A percentile compares a stretch with the other conserved stretches of the same genome.
Evolutionary conservation across 2,329 filamentous ascomycete genomes (phyloP).

Genomic region (Epicoccum sorghinum): DNA sequence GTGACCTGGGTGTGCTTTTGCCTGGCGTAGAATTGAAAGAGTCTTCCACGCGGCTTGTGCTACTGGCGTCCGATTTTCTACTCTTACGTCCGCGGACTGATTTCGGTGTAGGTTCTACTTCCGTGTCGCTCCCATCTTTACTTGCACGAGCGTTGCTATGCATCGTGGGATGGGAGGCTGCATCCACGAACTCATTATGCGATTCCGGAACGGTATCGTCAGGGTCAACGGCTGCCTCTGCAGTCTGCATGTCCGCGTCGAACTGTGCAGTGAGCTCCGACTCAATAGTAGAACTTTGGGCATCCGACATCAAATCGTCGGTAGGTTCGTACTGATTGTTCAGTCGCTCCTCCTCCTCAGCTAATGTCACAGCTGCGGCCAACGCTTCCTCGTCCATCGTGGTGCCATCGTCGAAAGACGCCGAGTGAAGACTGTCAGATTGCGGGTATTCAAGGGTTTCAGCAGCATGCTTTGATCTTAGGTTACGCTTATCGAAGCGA

Average conservation of each 20-base stretch:
- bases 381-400: constrained; percentile 39
- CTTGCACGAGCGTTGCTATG: background rate
- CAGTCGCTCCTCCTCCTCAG: constrained; percentile 6
- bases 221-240: constrained; percentile 6
- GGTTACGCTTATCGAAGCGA: constrained; percentile 24
- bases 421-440: constrained; percentile 20
- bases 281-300: constrained; percentile 41
- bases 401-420: constrained; percentile 41
- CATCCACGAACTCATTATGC: constrained; percentile 33
- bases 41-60: constrained; percentile 44
- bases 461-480: constrained; percentile 4
- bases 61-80: constrained; percentile 22
- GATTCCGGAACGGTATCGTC: constrained; percentile 22
- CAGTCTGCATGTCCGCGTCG: constrained; percentile 41
- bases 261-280: constrained; percentile 44
- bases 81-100: constrained; percentile 12
- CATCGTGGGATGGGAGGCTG: constrained; percentile 23
- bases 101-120: constrained; percentile 31
- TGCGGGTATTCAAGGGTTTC: constrained; percentile 30
- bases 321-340: constrained; percentile 1
- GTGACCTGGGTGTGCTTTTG: constrained; percentile 25
- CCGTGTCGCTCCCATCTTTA: constrained; percentile 24
- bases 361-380: constrained; percentile 18
- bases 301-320: constrained; percentile 28
- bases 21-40: constrained; percentile 40